Base-by-base conservation (phyloP, 345 rosid genomes). In the Eucalyptus fibrosa region DNA sequence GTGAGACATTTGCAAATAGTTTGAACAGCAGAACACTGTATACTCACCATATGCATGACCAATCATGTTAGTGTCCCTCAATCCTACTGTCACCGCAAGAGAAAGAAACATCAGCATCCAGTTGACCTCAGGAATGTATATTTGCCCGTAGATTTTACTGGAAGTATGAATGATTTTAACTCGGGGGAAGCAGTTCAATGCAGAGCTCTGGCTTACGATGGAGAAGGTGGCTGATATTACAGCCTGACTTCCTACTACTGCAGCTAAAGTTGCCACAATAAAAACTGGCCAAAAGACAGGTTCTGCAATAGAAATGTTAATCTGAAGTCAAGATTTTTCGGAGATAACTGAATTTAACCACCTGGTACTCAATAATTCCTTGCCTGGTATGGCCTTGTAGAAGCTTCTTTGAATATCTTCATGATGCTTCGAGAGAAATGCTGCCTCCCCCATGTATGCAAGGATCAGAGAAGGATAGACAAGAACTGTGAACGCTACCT, bases 371-470 rank as follows among this genome's bases (percentile, higher is more conserved):
- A 37, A 30, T 42, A 37, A 65, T 87, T 87, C 45, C 94, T 93
- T 94, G 92, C 99, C 99, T 83, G 99, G 99, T 92, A 97, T 95
- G 53, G 99, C 97, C 56, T 93, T 94, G 89, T 95, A 95, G 92
- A 97, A 97, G 95, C 99, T 97, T 91, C 94, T 92, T 88, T 96
- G 94, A 88, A 94, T 93, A 34, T 94, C 95, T 90, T 95, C 96
- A 90, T 94, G 94, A 87, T 97, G 94, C 87, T 93, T 94, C 34
- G 99, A 95, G 88, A 97, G 94, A 88, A 93, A 97, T 13, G 99
- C 99, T 81, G 98, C 98, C 92, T 97, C 97, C 1, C 99, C 99
- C 99, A 95, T 96, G 89, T 97, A 97, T 16, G 98, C 98, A 87
- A 97, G 95, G 90, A 97, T 91, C 90, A 97, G 92, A 91, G 95